Percentiles rank a stretch among this genome's conserved stretches.
These are phyloP conservation scores for Colletotrichum sp. DNA, from an alignment of 2,329 filamentous ascomycete species.

Conservation along the genomic window DNA sequence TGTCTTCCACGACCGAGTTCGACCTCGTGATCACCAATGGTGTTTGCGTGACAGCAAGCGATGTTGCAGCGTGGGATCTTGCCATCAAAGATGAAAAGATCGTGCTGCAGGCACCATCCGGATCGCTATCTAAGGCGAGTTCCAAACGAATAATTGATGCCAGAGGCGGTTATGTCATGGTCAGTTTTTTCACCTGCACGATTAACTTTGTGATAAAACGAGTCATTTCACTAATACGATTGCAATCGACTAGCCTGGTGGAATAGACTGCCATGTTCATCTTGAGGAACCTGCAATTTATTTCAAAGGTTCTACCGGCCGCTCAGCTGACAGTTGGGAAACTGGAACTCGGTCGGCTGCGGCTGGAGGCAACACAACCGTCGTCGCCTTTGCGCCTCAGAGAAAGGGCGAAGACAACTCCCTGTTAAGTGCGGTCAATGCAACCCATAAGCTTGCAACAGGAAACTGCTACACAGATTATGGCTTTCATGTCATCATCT, in stretches of 20 bases:
- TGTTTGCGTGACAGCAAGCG: conserved; percentile 46
- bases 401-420: conserved; percentile 43
- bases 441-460: conserved; percentile 49
- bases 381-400: conserved; percentile 63
- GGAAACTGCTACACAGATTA: conserved; percentile 48
- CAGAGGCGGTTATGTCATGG: not conserved
- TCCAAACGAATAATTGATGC: not conserved
- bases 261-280: not conserved
- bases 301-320: not conserved
- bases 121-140: conserved; percentile 18
- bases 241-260: not conserved
- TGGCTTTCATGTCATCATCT: not conserved
- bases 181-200: not conserved
- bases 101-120: conserved; percentile 41
- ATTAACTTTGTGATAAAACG: not conserved
- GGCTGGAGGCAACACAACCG: conserved; percentile 63
- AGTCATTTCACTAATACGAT: not conserved
- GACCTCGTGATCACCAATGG: conserved; percentile 49
- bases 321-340: conserved; percentile 22
- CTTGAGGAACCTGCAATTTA: not conserved
- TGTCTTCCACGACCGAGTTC: conserved; percentile 24
- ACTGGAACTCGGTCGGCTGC: conserved; percentile 57
- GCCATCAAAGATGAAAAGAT: conserved; percentile 49
- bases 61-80: conserved; percentile 45
- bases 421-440: conserved; percentile 47